Conservation (phyloP, 208 protist genomes). For the Trypanosoma scelopori region DNA sequence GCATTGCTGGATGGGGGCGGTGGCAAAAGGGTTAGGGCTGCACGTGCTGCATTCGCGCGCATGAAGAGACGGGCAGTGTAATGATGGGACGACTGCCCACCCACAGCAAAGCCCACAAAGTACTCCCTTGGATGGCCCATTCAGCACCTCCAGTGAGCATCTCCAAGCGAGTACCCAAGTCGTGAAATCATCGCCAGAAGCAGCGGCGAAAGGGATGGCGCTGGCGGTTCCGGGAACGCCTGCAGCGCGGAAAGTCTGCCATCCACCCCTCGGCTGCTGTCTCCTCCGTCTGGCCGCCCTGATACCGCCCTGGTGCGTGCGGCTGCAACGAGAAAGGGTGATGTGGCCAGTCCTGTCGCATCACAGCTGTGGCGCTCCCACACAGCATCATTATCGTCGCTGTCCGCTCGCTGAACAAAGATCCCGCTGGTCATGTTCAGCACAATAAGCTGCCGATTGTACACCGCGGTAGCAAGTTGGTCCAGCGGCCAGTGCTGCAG, state of each 20-base stretch:
- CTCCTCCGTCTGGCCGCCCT: no score
- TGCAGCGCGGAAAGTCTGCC: background rate
- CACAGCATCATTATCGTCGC: background rate
- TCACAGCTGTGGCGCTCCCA: constrained; percentile 17
- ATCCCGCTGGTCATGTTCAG: constrained; percentile 15
- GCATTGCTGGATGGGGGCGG: no score
- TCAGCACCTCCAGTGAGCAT: background rate
- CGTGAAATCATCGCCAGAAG: background rate
- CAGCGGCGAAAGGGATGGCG: constrained; percentile 7
- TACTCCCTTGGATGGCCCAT: no score
- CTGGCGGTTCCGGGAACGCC: background rate
- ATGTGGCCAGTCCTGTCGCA: background rate
- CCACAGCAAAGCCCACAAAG: no score
- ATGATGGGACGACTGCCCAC: no score
- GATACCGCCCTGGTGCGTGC: no score
- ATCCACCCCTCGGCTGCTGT: background rate
- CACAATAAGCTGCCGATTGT: constrained; percentile 22
- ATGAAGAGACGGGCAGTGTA: no score
- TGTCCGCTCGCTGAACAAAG: constrained; percentile 3
- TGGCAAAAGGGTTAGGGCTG: no score
- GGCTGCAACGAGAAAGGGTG: background rate
- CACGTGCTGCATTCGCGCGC: no score
- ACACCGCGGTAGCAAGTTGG: constrained; percentile 3
- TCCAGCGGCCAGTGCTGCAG: constrained; percentile 15
- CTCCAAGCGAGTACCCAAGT: constrained; percentile 2